Evolutionary conservation across 495 filamentous ascomycete species (phyloP).

Genomic region (Apodospora peruviana): DNA sequence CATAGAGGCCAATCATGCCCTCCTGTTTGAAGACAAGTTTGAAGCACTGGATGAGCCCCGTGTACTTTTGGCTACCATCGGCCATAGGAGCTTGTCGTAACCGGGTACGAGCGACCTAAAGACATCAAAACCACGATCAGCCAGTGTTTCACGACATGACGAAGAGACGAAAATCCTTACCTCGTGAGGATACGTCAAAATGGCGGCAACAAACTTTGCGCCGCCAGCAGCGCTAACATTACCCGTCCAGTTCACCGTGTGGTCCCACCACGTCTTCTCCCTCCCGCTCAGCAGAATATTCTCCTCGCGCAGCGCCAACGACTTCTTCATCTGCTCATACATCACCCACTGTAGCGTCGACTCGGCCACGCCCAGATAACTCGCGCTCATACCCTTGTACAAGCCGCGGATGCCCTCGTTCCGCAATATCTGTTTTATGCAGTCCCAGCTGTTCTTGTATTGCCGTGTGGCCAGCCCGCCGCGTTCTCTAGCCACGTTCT

Average conservation of each 20-base stretch:
- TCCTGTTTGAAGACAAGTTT: slow-evolving; percentile 77
- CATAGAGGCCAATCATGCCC: slow-evolving; percentile 74
- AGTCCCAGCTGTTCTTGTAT: slow-evolving; percentile 81
- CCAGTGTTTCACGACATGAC: neutral
- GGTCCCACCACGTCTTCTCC: slow-evolving; percentile 56
- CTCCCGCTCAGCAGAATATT: slow-evolving; percentile 46
- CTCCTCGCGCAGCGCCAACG: slow-evolving; percentile 54
- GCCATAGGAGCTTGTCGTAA: slow-evolving; percentile 73
- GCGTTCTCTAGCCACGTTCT: slow-evolving; percentile 49
- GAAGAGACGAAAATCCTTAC: slow-evolving; percentile 30
- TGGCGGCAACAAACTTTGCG: slow-evolving; percentile 73
- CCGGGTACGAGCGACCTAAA: slow-evolving; percentile 69
- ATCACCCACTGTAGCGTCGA: slow-evolving; percentile 82
- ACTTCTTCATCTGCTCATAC: slow-evolving; percentile 77
- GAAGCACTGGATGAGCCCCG: slow-evolving; percentile 76
- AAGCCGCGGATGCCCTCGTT: slow-evolving; percentile 72
- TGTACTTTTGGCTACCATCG: slow-evolving; percentile 72
- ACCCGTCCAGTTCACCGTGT: slow-evolving; percentile 60
- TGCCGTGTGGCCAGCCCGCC: slow-evolving; percentile 46
- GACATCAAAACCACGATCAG: neutral
- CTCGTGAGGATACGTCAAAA: slow-evolving; percentile 87
- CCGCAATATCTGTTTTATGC: slow-evolving; percentile 66
- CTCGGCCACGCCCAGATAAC: slow-evolving; percentile 80
- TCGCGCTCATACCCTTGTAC: slow-evolving; percentile 81
- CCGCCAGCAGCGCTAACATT: slow-evolving; percentile 70